Conservation (phyloP, 192 early-diverging fungal species). For the Coemansia sp. region DNA sequence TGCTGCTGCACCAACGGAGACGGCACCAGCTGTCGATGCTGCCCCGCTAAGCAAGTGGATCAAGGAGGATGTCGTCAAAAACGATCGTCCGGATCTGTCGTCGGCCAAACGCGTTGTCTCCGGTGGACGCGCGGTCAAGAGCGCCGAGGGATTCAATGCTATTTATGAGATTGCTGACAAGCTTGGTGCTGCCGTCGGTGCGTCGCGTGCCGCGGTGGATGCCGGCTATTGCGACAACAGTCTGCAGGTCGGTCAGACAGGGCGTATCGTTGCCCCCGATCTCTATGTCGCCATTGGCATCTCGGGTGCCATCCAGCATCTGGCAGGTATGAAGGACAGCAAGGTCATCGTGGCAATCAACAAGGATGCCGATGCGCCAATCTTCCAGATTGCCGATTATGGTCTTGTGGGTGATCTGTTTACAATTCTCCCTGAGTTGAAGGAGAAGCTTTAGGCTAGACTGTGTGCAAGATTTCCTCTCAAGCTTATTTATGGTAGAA, state of each 20-base stretch:
- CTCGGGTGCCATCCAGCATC: constrained; percentile 95
- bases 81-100: constrained; percentile 91
- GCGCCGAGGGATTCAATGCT: constrained; percentile 87
- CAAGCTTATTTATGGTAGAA: background rate
- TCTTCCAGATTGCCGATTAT: constrained; percentile 97
- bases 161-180: constrained; percentile 93
- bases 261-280: constrained; percentile 96
- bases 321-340: constrained; percentile 99
- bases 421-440: constrained; percentile 89
- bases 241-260: constrained; percentile 97
- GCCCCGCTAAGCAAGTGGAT: constrained; percentile 74
- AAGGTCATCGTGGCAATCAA: constrained; percentile 99
- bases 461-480: background rate
- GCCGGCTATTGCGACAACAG: constrained; percentile 96
- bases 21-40: constrained; percentile 66
- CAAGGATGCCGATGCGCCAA: constrained; percentile 97
- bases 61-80: constrained; percentile 88
- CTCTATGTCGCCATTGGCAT: constrained; percentile 96
- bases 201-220: constrained; percentile 97
- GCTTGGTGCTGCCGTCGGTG: constrained; percentile 93
- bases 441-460: constrained; percentile 71
- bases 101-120: constrained; percentile 86
- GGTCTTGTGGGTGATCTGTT: constrained; percentile 96
- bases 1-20: constrained; percentile 65
- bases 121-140: constrained; percentile 97